phyloP scores from a whole-genome alignment of 441 rosid species.

The Populus hybrid region DNA sequence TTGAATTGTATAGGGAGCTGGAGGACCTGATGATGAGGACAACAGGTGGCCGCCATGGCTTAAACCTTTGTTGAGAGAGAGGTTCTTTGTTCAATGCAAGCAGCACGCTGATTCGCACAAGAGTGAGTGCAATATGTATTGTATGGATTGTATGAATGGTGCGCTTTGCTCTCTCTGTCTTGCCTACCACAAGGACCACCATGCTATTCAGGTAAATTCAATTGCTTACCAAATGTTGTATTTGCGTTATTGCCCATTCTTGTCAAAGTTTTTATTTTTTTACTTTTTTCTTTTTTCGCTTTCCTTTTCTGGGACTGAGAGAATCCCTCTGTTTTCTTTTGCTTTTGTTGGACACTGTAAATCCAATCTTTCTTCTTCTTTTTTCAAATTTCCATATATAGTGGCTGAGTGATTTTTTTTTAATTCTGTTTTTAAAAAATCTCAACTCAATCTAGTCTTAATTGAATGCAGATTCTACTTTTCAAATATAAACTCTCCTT shows the following conservation, averaged over 20 bases:
- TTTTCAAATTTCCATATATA: constrained; percentile 2
- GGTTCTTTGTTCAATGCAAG: constrained; percentile 87
- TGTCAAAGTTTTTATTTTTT: not conserved
- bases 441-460: not conserved
- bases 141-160: constrained; percentile 82
- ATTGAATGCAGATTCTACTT: not conserved
- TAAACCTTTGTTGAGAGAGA: constrained; percentile 67
- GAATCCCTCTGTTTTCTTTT: constrained; percentile 9
- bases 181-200: constrained; percentile 70
- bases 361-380: not conserved
- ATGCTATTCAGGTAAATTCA: constrained; percentile 70
- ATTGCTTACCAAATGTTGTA: not conserved
- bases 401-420: not conserved
- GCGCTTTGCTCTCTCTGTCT: constrained; percentile 85
- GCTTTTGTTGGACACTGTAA: constrained; percentile 17
- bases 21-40: constrained; percentile 79
- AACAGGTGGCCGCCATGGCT: constrained; percentile 84
- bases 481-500: not conserved
- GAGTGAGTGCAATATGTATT: constrained; percentile 94
- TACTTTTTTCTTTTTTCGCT: not conserved
- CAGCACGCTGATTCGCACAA: constrained; percentile 81
- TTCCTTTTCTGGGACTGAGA: constrained; percentile 8
- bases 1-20: constrained; percentile 48
- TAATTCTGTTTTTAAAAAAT: not conserved
- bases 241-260: constrained; percentile 7